Base-by-base conservation (phyloP, 805 yeast genomes). In the Myxozyma monticola region DNA sequence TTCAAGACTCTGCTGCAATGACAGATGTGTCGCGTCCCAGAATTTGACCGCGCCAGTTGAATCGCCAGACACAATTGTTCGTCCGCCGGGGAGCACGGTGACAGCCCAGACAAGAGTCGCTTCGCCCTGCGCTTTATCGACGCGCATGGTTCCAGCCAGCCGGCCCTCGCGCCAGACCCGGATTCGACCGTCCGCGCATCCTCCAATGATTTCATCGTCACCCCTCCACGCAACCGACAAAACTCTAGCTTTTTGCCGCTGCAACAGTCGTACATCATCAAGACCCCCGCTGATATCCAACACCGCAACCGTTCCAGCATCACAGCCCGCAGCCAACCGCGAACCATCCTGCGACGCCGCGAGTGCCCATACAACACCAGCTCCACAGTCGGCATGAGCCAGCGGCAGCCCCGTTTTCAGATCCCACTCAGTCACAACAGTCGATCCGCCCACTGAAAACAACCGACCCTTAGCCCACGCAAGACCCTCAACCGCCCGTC, bases 381-480 rank as follows among this genome's bases (percentile, higher is more conserved):
- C 86, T 65, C 89, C 88, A 71, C 96, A 88, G 65, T 90, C 96
- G 63, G 82, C 82, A 66, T 89, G 86, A 42, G 74, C 76, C 43
- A 79, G 64, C 3, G 96, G 95, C 47, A 77, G 69, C 2, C 95
- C 88, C 0, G 86, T 83, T 1, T 71, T 60, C 45, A 90, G 70
- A 65, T 90, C 85, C 98, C 99, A 93, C 66, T 93, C 99, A 2
- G 96, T 88, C 41, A 93, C 73, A 40, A 77, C 77, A 3, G 96
- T 85, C 0, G 97, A 87, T 4, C 97, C 99, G 39, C 98, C 98
- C 57, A 89, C 88, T 31, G 96, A 85, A 65, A 91, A 93, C 41
- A 93, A 74, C 57, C 98, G 77, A 20, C 45, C 33, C n/a, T 72
- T 75, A 2, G 84, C 66, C 98, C 98, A 93, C 18, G 83, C 83